These are phyloP conservation scores for Metschnikowia peoriensis DNA, from an alignment of 805 yeast species.

Conservation along the genomic window DNA sequence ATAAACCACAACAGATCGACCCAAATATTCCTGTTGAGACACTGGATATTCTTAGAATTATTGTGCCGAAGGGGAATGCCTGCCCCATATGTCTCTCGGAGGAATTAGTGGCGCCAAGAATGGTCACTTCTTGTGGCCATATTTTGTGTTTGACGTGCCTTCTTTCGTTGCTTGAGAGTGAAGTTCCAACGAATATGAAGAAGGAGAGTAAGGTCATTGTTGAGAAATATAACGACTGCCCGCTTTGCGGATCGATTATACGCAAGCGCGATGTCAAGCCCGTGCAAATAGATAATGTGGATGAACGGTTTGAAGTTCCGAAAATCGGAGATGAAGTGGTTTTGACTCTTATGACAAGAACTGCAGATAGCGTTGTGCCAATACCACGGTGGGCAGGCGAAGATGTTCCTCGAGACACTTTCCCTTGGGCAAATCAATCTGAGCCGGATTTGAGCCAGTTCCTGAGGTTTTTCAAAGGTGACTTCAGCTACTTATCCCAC, in stretches of 20 bases:
- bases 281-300: constrained; percentile 50
- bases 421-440: constrained; percentile 52
- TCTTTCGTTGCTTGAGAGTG: constrained; percentile 63
- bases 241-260: constrained; percentile 64
- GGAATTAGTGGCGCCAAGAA: constrained; percentile 85
- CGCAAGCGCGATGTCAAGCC: constrained; percentile 61
- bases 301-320: constrained; percentile 59
- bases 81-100: constrained; percentile 93
- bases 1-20: constrained; percentile 58
- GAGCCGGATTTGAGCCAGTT: constrained; percentile 37
- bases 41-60: constrained; percentile 61
- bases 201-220: constrained; percentile 34
- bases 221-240: constrained; percentile 68
- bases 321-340: constrained; percentile 52
- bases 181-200: constrained; percentile 38
- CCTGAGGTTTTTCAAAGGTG: constrained; percentile 71
- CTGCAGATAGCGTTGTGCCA: constrained; percentile 47
- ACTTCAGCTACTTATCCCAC: constrained; percentile 48
- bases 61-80: constrained; percentile 70
- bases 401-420: constrained; percentile 26
- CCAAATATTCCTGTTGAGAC: constrained; percentile 74
- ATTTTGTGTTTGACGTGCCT: constrained; percentile 83
- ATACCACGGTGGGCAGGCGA: constrained; percentile 39
- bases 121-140: constrained; percentile 91
- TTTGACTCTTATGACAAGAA: constrained; percentile 60